phyloP scores from a whole-genome alignment of 2,329 filamentous ascomycete species.

The Pseudogymnoascus sp. region DNA sequence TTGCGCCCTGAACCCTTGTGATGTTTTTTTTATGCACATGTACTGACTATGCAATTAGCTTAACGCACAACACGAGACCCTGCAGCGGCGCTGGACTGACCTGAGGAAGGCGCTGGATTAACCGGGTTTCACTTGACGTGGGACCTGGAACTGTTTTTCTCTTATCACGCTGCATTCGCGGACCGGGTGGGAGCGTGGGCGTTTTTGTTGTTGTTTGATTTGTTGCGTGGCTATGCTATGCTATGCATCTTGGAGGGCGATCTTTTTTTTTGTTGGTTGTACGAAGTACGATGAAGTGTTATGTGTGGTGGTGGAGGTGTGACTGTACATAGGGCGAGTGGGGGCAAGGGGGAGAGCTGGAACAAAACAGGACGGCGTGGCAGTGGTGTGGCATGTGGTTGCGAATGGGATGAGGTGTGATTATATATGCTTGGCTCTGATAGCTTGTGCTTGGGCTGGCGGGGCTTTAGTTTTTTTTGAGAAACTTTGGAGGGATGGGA shows the following conservation, averaged over 20 bases:
- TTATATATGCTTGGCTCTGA: not conserved
- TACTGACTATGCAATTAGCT: slow-evolving; percentile 41
- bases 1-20: not conserved
- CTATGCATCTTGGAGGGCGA: not conserved
- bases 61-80: slow-evolving; percentile 60
- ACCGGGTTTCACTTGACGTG: not conserved
- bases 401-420: no score
- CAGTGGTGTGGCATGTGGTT: not conserved
- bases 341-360: not conserved
- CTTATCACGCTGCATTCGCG: not conserved
- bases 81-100: slow-evolving; percentile 71
- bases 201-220: not conserved
- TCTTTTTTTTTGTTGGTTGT: not conserved
- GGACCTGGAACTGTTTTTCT: not conserved
- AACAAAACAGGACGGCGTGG: not conserved
- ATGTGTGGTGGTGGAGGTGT: not conserved
- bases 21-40: slow-evolving; percentile 5
- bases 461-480: not conserved
- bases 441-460: not conserved
- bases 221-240: not conserved
- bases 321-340: not conserved
- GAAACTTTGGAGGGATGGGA: not conserved
- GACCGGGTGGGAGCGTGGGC: no score
- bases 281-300: not conserved
- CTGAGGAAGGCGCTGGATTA: slow-evolving; percentile 46